These are phyloP conservation scores for Trichoderma asperelloides DNA, from an alignment of 495 filamentous ascomycete genomes.

Conservation along the genomic window DNA sequence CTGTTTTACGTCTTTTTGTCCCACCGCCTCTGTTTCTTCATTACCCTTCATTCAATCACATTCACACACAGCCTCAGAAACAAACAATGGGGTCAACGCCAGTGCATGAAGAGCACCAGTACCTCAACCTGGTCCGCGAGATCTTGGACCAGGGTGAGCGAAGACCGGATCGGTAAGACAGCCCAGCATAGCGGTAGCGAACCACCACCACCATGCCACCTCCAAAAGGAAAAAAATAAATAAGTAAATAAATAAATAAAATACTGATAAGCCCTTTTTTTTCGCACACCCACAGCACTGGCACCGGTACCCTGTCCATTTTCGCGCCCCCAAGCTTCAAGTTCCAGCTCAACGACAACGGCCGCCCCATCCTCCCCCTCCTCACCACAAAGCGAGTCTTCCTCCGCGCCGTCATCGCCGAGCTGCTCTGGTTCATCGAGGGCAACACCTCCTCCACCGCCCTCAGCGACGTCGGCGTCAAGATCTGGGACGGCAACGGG, in stretches of 20 bases:
- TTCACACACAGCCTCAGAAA: background rate
- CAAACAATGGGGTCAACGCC: background rate
- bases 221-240: background rate
- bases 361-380: constrained; percentile 66
- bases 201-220: background rate
- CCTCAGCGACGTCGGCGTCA: constrained; percentile 68
- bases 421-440: constrained; percentile 93
- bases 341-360: constrained; percentile 63
- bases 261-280: constrained; percentile 5
- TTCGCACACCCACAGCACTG: constrained; percentile 73
- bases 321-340: constrained; percentile 80
- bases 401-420: constrained; percentile 78
- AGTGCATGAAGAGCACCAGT: constrained; percentile 65
- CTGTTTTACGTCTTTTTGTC: background rate
- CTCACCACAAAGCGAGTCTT: constrained; percentile 97
- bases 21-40: background rate
- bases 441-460: constrained; percentile 70
- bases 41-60: background rate
- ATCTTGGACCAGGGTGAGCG: constrained; percentile 71
- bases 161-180: constrained; percentile 60
- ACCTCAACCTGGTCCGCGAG: constrained; percentile 63
- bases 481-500: constrained; percentile 98
- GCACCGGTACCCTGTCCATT: constrained; percentile 82
- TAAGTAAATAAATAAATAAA: background rate
- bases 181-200: too few species aligned